These are phyloP conservation scores for Cymbopogon citratus DNA, from an alignment of 176 grass and related monocot species.

Conservation along the genomic window DNA sequence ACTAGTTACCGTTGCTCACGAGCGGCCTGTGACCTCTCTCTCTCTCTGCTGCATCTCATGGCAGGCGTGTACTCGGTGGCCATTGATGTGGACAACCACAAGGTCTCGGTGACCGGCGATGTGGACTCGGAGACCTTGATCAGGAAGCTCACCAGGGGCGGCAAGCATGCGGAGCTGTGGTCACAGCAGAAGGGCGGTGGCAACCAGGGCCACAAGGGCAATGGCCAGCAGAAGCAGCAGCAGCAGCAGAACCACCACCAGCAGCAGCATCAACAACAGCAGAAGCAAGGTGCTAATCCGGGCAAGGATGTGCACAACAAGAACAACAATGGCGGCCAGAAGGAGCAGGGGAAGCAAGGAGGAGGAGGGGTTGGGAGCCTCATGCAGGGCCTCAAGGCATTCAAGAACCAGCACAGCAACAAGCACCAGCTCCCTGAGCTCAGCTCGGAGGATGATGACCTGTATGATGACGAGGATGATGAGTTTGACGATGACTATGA, in stretches of 20 bases:
- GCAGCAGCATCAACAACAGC: conserved; percentile 46
- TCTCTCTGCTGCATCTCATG: conserved; percentile 17
- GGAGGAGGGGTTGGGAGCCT: conserved; percentile 49
- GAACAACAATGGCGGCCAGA: conserved; percentile 36
- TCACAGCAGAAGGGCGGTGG: conserved; percentile 57
- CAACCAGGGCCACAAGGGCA: conserved; percentile 53
- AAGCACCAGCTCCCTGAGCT: conserved; percentile 50
- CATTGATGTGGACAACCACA: conserved; percentile 87
- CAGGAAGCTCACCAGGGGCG: conserved; percentile 69
- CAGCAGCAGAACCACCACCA: conserved; percentile 26
- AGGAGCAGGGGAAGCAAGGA: conserved; percentile 67
- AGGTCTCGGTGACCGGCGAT: conserved; percentile 73
- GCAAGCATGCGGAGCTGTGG: conserved; percentile 93
- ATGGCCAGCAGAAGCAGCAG: conserved; percentile 41
- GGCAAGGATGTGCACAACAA: conserved; percentile 46
- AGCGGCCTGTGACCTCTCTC: conserved; percentile 16
- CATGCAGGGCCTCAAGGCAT: conserved; percentile 81
- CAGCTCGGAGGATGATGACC: conserved; percentile 62
- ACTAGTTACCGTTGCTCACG: conserved; percentile 29
- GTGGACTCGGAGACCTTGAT: conserved; percentile 69
- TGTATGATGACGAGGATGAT: conserved; percentile 58
- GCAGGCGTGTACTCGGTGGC: conserved; percentile 81
- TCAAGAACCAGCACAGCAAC: conserved; percentile 81
- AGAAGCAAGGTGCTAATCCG: conserved; percentile 39
- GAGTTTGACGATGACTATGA: conserved; percentile 56